A percentile compares a stretch with the other conserved stretches of the same genome.
Conservation (phyloP, 192 early-diverging fungal species). For the Spinellus fusiger region DNA sequence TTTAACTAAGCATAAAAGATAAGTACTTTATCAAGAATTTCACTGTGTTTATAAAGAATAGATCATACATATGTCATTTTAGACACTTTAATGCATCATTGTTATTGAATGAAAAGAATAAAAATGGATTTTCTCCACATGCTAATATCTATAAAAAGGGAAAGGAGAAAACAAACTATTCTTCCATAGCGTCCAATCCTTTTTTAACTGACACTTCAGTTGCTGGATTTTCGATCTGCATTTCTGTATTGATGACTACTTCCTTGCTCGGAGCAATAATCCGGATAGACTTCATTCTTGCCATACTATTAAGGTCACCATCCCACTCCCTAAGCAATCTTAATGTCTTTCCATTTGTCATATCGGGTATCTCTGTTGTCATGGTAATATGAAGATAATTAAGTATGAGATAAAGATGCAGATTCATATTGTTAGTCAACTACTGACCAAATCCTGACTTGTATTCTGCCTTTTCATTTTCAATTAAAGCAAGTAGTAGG, state of each 20-base stretch:
- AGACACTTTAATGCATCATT: too few relatives aligned
- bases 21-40: too few relatives aligned
- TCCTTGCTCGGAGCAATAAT: conserved; percentile 2
- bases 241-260: background rate
- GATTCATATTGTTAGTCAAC: background rate
- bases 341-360: conserved; percentile 47
- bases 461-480: conserved; percentile 45
- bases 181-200: background rate
- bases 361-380: conserved; percentile 45
- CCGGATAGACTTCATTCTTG: conserved; percentile 38
- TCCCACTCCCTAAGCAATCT: conserved; percentile 45
- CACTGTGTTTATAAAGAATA: too few relatives aligned
- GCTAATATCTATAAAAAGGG: background rate
- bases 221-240: background rate
- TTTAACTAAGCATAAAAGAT: too few relatives aligned
- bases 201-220: background rate
- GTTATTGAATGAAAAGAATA: too few relatives aligned
- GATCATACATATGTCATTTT: too few relatives aligned
- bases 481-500: conserved; percentile 35
- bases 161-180: background rate
- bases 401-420: background rate
- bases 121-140: too few relatives aligned
- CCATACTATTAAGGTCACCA: conserved; percentile 46
- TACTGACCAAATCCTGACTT: conserved; percentile 45
- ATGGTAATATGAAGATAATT: background rate